Conservation (phyloP, 768 basidiomycete species). For the Kondoa malvinella region DNA sequence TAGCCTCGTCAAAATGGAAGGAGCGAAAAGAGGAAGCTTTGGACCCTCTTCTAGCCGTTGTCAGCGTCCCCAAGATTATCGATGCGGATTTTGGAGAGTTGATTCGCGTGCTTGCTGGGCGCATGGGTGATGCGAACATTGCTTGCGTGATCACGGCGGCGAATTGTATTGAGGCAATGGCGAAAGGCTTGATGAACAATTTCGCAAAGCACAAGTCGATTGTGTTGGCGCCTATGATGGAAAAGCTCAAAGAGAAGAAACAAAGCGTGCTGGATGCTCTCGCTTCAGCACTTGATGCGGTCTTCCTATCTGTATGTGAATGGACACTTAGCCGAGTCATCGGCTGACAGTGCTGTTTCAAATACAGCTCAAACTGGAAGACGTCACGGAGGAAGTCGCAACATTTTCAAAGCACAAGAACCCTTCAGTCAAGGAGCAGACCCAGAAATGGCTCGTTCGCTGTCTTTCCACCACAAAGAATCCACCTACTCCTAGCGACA, state of each 20-base stretch:
- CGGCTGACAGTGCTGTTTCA: constrained; percentile 11
- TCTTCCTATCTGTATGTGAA: constrained; percentile 57
- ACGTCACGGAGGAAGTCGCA: constrained; percentile 66
- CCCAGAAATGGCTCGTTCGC: constrained; percentile 67
- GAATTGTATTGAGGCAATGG: constrained; percentile 64
- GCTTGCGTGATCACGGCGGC: constrained; percentile 84
- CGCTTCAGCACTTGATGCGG: constrained; percentile 69
- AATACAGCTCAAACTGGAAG: constrained; percentile 53
- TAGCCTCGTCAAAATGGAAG: constrained; percentile 94
- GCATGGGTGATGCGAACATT: constrained; percentile 85
- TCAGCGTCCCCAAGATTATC: constrained; percentile 57
- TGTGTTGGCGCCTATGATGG: constrained; percentile 61
- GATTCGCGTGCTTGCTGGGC: constrained; percentile 53
- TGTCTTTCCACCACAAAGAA: constrained; percentile 53
- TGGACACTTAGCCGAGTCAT: not conserved
- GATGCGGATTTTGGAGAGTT: constrained; percentile 55
- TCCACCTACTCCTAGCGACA: constrained; percentile 54
- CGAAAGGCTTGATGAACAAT: constrained; percentile 55
- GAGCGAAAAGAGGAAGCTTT: constrained; percentile 74
- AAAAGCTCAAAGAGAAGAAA: constrained; percentile 86
- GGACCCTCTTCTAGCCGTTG: constrained; percentile 56
- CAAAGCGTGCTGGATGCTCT: constrained; percentile 74
- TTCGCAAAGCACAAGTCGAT: constrained; percentile 60
- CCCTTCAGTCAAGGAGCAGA: constrained; percentile 87
- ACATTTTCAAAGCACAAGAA: constrained; percentile 71